These are phyloP conservation scores for Limnomonas spitsbergensis DNA, from an alignment of 139 green algal species.

Conservation along the genomic window DNA sequence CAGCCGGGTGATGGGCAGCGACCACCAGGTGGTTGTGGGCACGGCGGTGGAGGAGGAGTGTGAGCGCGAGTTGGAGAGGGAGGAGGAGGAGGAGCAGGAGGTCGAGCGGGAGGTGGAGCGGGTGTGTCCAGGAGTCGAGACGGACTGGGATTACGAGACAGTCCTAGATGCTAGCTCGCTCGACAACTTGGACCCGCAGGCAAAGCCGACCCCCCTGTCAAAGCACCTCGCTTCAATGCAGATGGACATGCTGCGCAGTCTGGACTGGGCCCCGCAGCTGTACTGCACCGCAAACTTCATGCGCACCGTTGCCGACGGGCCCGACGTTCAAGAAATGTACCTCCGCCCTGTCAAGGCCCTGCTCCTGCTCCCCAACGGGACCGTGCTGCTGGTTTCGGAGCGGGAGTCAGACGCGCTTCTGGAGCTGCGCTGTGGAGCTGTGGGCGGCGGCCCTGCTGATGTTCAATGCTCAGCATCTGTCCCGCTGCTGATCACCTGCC, in stretches of 20 bases:
- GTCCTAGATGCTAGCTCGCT: neutral
- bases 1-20: neutral
- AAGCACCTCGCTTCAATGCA: too few species aligned
- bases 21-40: slow-evolving; percentile 22
- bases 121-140: slow-evolving; percentile 7
- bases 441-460: too few species aligned
- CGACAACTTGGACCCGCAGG: slow-evolving; percentile 15
- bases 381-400: slow-evolving; percentile 55
- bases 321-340: slow-evolving; percentile 25
- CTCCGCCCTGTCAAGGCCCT: slow-evolving; percentile 34
- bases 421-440: too few species aligned
- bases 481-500: neutral
- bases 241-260: too few species aligned
- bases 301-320: neutral
- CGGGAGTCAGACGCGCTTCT: slow-evolving; percentile 50
- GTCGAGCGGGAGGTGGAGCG: slow-evolving; percentile 31
- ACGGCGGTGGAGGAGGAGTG: slow-evolving; percentile 42
- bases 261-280: too few species aligned
- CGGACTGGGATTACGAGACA: slow-evolving; percentile 32
- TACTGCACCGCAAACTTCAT: slow-evolving; percentile 44
- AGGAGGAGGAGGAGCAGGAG: slow-evolving; percentile 56
- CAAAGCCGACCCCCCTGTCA: too few species aligned
- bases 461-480: too few species aligned
- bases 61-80: slow-evolving; percentile 48
- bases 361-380: slow-evolving; percentile 28